Evolutionary conservation across 192 early-diverging fungal species (phyloP).

Genomic region (Chytriomyces sp.): DNA sequence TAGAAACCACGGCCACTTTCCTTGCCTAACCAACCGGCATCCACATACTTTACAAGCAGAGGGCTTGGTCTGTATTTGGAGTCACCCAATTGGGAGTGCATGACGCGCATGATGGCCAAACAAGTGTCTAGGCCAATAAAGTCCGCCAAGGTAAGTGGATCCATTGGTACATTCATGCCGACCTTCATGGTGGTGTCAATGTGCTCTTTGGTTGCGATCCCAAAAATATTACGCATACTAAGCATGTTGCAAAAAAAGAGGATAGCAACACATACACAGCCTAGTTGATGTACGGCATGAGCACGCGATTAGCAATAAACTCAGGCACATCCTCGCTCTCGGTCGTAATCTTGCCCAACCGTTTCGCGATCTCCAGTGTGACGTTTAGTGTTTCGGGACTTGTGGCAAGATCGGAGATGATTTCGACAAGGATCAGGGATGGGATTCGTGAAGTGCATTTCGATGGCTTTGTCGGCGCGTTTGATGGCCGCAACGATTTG

Average conservation of each 20-base stretch:
- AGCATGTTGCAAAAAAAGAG: not conserved
- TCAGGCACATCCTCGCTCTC: conserved; percentile 87
- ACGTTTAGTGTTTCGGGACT: conserved; percentile 64
- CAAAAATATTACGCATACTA: no score
- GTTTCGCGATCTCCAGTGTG: conserved; percentile 75
- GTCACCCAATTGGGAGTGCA: conserved; percentile 88
- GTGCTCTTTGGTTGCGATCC: conserved; percentile 86
- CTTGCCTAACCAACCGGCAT: conserved; percentile 93
- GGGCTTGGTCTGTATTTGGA: conserved; percentile 93
- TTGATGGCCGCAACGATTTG: conserved; percentile 90
- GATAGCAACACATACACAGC: conserved; percentile 75
- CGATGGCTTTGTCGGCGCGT: conserved; percentile 82
- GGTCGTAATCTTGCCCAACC: conserved; percentile 95
- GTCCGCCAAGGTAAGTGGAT: conserved; percentile 95
- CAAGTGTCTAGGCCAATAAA: conserved; percentile 99
- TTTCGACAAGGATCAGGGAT: conserved; percentile 96
- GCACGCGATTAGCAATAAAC: conserved; percentile 94
- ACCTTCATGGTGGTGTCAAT: conserved; percentile 99
- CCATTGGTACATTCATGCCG: conserved; percentile 97
- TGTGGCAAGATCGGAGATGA: conserved; percentile 93
- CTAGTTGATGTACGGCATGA: conserved; percentile 99
- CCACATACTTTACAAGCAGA: conserved; percentile 90
- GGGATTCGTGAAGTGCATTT: conserved; percentile 99
- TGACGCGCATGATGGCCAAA: conserved; percentile 94
- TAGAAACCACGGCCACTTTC: conserved; percentile 91